Evolutionary conservation across 768 basidiomycete species (phyloP), one percentile per base, ranked within the genome.

Genomic region (Multifurca ochricompacta): DNA sequence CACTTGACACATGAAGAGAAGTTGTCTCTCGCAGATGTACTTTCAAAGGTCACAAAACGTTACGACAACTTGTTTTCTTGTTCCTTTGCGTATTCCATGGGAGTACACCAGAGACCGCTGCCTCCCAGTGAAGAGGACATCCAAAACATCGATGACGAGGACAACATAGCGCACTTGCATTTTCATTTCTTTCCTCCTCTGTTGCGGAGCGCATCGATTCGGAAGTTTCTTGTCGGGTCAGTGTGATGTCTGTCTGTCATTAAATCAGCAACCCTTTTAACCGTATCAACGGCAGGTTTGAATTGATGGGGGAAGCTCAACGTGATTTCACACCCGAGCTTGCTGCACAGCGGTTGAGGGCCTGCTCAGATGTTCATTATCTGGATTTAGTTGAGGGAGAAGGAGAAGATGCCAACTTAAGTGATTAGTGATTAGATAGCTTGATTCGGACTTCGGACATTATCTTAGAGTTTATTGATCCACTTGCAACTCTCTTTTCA

Each of bases 21-120:
- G 59, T 50, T 59, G 0, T 70, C 83, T 8, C 78, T 90, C 32
- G 87, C 91, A 0, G 71, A 80, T 30, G 76, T 85, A n/a, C 64
- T 95, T 18, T 81, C 79, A 34, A 69, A 69, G 3, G 65, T 87
- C 27, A 83, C 85, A 6, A 78, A 75, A 51, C 79, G 80, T 48
- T 90, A 87, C 60, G 88, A 87, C 63, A 88, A 86, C 63, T 70
- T 91, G 28, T 91, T 91, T 66, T 77, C 77, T 6, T 91, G 88
- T 66, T 86, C 90, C 0, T 96, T 95, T 69, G 85, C 90, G 1
- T 96, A 95, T 67, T 92, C 89, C 6, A 93, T 95, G 90, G 93
- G 93, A 32, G 78, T 95, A 43, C 93, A 95, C 65, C 93, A 96
- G 66, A 78, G 84, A 2, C 87, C 91, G 5, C 64, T 80, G 2